These are phyloP conservation scores for Isatis tinctoria DNA, from an alignment of 345 rosid genomes.

Conservation along the genomic window DNA sequence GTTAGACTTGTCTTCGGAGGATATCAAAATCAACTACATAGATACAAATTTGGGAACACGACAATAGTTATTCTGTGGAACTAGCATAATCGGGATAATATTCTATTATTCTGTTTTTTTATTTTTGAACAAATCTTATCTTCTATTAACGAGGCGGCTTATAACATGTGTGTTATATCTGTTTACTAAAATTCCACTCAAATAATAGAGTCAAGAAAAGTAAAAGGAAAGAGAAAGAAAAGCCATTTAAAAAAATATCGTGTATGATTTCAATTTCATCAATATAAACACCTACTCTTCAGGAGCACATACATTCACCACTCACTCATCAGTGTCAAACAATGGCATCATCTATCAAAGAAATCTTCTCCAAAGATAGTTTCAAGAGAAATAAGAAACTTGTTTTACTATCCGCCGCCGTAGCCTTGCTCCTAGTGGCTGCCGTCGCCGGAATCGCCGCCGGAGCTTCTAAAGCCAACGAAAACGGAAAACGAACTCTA, in stretches of 20 bases:
- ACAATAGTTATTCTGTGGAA: conserved; percentile 16
- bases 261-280: conserved; percentile 1
- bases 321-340: conserved; percentile 17
- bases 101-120: no score
- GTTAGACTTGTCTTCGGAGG: neutral
- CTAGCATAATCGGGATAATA: neutral
- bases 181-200: neutral
- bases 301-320: conserved; percentile 12
- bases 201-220: conserved; percentile 25
- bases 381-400: conserved; percentile 28
- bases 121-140: no score
- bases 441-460: conserved; percentile 24
- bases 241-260: neutral
- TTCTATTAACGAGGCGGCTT: conserved; percentile 4
- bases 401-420: conserved; percentile 10
- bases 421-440: conserved; percentile 15
- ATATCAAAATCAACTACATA: neutral
- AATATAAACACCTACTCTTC: conserved; percentile 19
- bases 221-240: neutral
- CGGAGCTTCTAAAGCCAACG: conserved; percentile 27
- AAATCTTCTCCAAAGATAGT: conserved; percentile 20
- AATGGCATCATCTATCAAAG: conserved; percentile 20
- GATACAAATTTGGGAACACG: neutral
- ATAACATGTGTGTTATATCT: neutral
- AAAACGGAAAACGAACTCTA: conserved; percentile 5